Evolutionary conservation across 2,329 filamentous ascomycete species (phyloP).

Genomic region (Triangularia verruculosa): DNA sequence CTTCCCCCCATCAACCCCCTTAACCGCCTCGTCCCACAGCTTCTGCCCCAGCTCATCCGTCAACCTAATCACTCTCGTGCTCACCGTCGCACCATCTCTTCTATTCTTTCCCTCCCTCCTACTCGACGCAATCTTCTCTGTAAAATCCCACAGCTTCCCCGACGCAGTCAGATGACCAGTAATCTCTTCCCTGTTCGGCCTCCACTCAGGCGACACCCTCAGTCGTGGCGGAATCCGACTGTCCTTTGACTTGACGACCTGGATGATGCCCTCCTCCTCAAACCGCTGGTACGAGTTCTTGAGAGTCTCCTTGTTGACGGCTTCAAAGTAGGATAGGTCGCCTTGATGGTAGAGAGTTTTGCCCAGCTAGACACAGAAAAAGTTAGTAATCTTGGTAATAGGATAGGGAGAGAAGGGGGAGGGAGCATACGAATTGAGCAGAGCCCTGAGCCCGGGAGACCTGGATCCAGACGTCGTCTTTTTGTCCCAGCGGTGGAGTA

Average conservation of each 20-base stretch:
- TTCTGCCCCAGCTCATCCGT: constrained; percentile 69
- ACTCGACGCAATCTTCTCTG: constrained; percentile 77
- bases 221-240: constrained; percentile 59
- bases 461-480: constrained; percentile 75
- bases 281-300: constrained; percentile 90
- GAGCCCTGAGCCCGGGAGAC: constrained; percentile 73
- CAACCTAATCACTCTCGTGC: constrained; percentile 72
- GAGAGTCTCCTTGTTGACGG: constrained; percentile 95
- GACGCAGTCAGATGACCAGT: constrained; percentile 63
- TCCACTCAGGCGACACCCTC: constrained; percentile 72
- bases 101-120: constrained; percentile 93
- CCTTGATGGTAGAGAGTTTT: constrained; percentile 98
- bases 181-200: constrained; percentile 59
- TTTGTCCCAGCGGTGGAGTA: constrained; percentile 61
- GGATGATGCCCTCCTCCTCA: constrained; percentile 84
- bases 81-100: constrained; percentile 87
- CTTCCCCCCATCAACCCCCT: constrained; percentile 33
- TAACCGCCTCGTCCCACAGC: constrained; percentile 61
- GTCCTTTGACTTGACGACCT: constrained; percentile 68
- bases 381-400: no score
- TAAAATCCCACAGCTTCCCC: constrained; percentile 87
- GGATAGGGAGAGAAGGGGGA: constrained; percentile 1
- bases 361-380: constrained; percentile 62
- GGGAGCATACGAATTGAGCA: constrained; percentile 67
- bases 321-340: constrained; percentile 94